phyloP scores from a whole-genome alignment of 176 grass and related monocot species.

The Cenchrus fungigraminus region DNA sequence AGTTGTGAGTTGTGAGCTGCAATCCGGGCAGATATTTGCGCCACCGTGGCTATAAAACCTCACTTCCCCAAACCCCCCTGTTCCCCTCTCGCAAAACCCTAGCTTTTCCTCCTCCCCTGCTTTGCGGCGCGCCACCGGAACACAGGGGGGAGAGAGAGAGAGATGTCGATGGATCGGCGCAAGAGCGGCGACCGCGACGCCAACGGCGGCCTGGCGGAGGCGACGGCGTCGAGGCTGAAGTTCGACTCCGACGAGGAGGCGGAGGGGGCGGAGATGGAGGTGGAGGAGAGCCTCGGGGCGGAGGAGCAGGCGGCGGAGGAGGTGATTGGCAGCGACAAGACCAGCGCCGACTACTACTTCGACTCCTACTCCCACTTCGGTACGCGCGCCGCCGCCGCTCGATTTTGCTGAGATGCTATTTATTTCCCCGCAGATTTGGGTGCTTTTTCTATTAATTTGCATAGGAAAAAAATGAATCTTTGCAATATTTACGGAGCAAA shows the following conservation, averaged over 20 bases:
- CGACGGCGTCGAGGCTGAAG: constrained; percentile 56
- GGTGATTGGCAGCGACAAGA: constrained; percentile 79
- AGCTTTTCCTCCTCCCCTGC: constrained; percentile 35
- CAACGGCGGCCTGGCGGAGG: constrained; percentile 56
- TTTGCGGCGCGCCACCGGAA: constrained; percentile 52
- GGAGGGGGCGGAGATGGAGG: constrained; percentile 38
- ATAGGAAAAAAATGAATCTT: not conserved
- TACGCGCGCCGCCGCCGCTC: not conserved
- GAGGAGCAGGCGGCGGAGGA: constrained; percentile 15
- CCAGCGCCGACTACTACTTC: constrained; percentile 99
- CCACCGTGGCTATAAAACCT: constrained; percentile 37
- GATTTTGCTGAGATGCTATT: not conserved
- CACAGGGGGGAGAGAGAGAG: not conserved
- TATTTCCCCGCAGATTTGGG: not conserved
- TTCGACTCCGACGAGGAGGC: constrained; percentile 45
- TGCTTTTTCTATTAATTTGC: not conserved
- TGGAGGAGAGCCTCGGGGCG: constrained; percentile 41
- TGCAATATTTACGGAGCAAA: not conserved
- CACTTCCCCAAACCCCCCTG: not conserved
- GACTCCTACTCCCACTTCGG: constrained; percentile 99
- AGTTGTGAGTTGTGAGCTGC: not conserved
- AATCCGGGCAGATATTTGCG: constrained; percentile 22
- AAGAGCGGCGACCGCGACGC: constrained; percentile 38
- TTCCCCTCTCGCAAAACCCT: constrained; percentile 47
- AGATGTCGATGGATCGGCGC: constrained; percentile 39